These are phyloP conservation scores for Helotiales sp. DNA, from an alignment of 2,329 filamentous ascomycete species.

Conservation along the genomic window DNA sequence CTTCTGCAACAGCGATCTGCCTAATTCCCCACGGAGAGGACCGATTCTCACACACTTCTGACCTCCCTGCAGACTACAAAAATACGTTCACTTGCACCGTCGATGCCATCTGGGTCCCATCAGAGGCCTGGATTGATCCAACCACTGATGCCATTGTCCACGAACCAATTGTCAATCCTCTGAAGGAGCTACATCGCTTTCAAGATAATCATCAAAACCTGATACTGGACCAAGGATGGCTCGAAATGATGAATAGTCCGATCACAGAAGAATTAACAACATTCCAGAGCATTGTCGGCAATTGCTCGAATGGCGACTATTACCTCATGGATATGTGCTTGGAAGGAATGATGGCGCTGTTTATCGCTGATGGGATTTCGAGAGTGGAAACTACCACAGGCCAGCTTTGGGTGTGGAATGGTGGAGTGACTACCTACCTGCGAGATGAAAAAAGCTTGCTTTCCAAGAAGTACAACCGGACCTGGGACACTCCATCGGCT, in stretches of 20 bases:
- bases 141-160: neutral
- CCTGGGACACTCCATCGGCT: neutral
- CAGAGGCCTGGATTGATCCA: neutral
- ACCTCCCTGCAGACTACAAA: neutral
- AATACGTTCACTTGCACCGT: neutral
- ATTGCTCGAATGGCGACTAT: neutral
- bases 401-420: neutral
- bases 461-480: neutral
- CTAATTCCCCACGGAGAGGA: too few species aligned
- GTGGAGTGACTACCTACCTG: neutral
- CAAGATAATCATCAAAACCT: neutral
- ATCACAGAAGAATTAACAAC: neutral
- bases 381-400: neutral
- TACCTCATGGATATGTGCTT: neutral
- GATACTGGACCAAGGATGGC: neutral
- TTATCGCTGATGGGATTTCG: neutral
- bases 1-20: too few species aligned
- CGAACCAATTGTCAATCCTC: neutral
- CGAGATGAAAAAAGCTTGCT: neutral
- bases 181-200: neutral
- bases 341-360: neutral
- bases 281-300: neutral
- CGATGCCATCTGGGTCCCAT: neutral
- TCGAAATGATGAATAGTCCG: neutral
- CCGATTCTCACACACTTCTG: too few species aligned